Conservation (phyloP, 805 yeast genomes). For the Candida saitoana region DNA sequence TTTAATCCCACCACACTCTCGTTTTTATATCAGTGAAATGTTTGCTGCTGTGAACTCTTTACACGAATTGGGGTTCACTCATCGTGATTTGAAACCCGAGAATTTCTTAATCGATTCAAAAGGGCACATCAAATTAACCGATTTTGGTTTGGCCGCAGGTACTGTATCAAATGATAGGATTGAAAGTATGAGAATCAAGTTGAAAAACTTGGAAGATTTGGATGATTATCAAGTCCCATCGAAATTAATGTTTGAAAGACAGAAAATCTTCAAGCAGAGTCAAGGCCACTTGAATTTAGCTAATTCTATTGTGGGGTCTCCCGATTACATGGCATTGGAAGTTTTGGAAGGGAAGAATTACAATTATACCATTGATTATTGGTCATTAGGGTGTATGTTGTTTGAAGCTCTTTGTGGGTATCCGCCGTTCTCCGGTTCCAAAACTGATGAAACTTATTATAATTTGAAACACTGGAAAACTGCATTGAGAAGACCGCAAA, state of each 20-base stretch:
- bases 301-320: constrained; percentile 94
- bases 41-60: constrained; percentile 89
- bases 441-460: constrained; percentile 91
- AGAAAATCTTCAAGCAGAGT: constrained; percentile 77
- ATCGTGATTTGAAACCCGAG: constrained; percentile 94
- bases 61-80: constrained; percentile 93
- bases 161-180: constrained; percentile 88
- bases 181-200: constrained; percentile 78
- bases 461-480: constrained; percentile 92
- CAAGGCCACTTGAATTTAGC: constrained; percentile 77
- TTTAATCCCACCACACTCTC: constrained; percentile 88
- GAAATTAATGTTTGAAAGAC: constrained; percentile 81
- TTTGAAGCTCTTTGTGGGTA: constrained; percentile 95
- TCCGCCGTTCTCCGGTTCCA: constrained; percentile 94
- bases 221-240: constrained; percentile 57
- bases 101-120: constrained; percentile 83
- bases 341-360: constrained; percentile 91
- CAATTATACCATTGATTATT: constrained; percentile 95
- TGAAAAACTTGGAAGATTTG: constrained; percentile 68
- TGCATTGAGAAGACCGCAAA: constrained; percentile 82
- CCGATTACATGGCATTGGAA: constrained; percentile 98
- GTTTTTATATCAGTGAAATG: constrained; percentile 95
- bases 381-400: constrained; percentile 97
- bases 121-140: constrained; percentile 92
- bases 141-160: constrained; percentile 97